Evolutionary conservation across 2,329 filamentous ascomycete genomes (phyloP).

Genomic region (Hypoxylon rubiginosum): DNA sequence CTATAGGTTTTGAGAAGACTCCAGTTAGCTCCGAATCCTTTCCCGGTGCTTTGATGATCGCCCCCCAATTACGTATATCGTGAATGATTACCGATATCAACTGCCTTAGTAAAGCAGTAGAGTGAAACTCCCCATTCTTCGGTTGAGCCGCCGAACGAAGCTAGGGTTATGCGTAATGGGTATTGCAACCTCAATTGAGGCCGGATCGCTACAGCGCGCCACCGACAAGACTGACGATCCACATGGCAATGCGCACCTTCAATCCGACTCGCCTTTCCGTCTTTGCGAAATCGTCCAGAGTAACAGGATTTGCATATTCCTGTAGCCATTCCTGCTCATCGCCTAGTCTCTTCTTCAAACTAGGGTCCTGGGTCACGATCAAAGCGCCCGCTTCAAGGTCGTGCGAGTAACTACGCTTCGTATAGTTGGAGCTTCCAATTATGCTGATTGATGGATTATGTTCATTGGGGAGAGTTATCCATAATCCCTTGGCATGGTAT

Average conservation of each 20-base stretch:
- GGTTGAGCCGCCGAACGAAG: slow-evolving; percentile 9
- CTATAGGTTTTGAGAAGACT: slow-evolving; percentile 21
- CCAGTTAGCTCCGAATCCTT: slow-evolving; percentile 12
- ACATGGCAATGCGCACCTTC: slow-evolving; percentile 91
- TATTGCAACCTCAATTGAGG: not conserved
- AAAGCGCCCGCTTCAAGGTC: slow-evolving; percentile 92
- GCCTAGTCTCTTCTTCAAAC: slow-evolving; percentile 78
- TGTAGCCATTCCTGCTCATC: slow-evolving; percentile 86
- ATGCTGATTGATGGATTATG: slow-evolving; percentile 81
- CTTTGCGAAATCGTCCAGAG: slow-evolving; percentile 82
- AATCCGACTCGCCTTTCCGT: slow-evolving; percentile 87
- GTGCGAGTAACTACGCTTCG: slow-evolving; percentile 89
- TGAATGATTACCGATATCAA: slow-evolving; percentile 2
- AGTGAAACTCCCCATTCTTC: slow-evolving; percentile 11
- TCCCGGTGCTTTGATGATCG: slow-evolving; percentile 1
- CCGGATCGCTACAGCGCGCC: slow-evolving; percentile 76
- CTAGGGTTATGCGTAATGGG: slow-evolving; percentile 7
- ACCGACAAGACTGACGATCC: slow-evolving; percentile 88
- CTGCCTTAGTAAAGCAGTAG: slow-evolving; percentile 9
- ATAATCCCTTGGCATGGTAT: slow-evolving; percentile 96
- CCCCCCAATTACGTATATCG: not conserved
- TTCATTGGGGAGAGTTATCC: slow-evolving; percentile 81
- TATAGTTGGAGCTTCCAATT: slow-evolving; percentile 95
- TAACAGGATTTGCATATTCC: slow-evolving; percentile 77
- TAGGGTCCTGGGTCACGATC: slow-evolving; percentile 83